Evolutionary conservation across 352 stramenopile genomes (phyloP).

Genomic region (Globisporangium canariense): DNA sequence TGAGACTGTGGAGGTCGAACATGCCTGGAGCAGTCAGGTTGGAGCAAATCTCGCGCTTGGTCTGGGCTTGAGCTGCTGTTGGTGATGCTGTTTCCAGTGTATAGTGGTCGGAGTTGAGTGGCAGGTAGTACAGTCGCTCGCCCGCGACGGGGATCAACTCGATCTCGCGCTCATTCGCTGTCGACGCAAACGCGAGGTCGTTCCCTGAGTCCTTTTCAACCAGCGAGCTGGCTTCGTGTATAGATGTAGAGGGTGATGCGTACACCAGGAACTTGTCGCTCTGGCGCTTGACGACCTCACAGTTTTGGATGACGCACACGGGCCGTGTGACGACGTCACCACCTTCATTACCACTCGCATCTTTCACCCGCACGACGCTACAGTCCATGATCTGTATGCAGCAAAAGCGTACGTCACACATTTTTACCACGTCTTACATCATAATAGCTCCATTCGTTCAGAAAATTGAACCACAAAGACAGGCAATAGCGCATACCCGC

Average conservation of each 20-base stretch:
- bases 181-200: constrained; percentile 39
- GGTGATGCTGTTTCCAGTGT: constrained; percentile 9
- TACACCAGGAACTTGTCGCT: constrained; percentile 6
- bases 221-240: not conserved
- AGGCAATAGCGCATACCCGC: constrained; percentile 17
- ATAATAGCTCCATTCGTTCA: not conserved
- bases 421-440: not conserved
- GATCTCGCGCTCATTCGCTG: constrained; percentile 34
- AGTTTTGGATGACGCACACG: constrained; percentile 24
- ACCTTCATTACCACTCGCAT: not conserved
- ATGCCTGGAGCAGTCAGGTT: constrained; percentile 21
- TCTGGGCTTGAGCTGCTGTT: not conserved
- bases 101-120: constrained; percentile 50
- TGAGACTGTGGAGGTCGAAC: constrained; percentile 22
- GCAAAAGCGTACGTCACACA: not conserved
- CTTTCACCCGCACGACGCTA: constrained; percentile 1
- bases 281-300: constrained; percentile 3
- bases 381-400: constrained; percentile 9
- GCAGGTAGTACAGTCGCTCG: constrained; percentile 52
- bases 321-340: not conserved
- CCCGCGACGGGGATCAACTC: constrained; percentile 42
- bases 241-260: not conserved
- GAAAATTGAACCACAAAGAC: not conserved
- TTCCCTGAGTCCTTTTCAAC: not conserved
- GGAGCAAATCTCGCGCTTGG: constrained; percentile 18